Percentiles rank a stretch among this genome's conserved stretches.
These are phyloP conservation scores for Penicillium corylophilum DNA, from an alignment of 2,329 filamentous ascomycete species.

Conservation along the genomic window DNA sequence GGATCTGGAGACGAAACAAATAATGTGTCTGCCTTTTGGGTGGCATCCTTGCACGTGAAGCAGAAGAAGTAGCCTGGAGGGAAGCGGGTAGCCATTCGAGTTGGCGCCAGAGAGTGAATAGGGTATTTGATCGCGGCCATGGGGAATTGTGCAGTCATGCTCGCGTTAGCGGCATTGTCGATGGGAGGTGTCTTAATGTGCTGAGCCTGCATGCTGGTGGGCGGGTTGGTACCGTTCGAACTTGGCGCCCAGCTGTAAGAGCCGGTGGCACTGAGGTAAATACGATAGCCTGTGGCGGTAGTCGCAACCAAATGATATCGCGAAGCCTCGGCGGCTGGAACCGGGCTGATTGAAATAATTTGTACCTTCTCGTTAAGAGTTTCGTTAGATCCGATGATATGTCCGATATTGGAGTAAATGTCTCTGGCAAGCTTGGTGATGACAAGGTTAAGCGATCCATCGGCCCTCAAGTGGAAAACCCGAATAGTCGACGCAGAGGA, in stretches of 20 bases:
- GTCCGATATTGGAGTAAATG: constrained; percentile 71
- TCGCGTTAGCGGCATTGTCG: constrained; percentile 27
- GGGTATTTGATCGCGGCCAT: constrained; percentile 49
- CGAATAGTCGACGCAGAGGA: constrained; percentile 86
- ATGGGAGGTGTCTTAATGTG: constrained; percentile 90
- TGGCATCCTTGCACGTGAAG: constrained; percentile 66
- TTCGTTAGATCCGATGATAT: constrained; percentile 73
- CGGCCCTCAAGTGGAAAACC: constrained; percentile 79
- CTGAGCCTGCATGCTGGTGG: constrained; percentile 96
- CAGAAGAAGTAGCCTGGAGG: constrained; percentile 90
- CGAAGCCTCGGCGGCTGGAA: constrained; percentile 76
- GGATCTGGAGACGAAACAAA: constrained; percentile 88
- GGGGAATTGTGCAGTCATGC: constrained; percentile 17
- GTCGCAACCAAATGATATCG: constrained; percentile 87
- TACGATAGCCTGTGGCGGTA: constrained; percentile 83
- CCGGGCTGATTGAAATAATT: constrained; percentile 83
- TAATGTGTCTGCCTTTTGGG: constrained; percentile 63
- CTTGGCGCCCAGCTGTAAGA: constrained; percentile 58
- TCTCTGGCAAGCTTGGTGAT: constrained; percentile 55
- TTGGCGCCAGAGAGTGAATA: constrained; percentile 45
- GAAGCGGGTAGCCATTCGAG: constrained; percentile 55
- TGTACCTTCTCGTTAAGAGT: constrained; percentile 68
- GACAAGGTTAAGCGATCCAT: constrained; percentile 52
- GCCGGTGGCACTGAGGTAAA: constrained; percentile 88
- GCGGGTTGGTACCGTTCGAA: constrained; percentile 63